phyloP scores from a whole-genome alignment of 768 basidiomycete species.

The Kwoniella heveanensis region DNA sequence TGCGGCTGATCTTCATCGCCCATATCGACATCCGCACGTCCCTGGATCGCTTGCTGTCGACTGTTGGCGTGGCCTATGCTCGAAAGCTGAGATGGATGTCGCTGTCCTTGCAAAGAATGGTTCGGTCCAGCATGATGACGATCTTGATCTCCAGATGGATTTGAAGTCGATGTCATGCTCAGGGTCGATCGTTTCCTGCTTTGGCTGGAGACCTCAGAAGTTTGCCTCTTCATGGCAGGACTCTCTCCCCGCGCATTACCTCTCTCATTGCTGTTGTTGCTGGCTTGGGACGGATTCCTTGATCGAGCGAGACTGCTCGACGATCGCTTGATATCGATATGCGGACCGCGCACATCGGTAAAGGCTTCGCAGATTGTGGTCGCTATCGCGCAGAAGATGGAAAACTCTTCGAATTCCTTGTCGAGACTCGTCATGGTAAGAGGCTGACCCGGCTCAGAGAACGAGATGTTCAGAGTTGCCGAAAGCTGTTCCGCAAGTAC shows the following conservation, averaged over 20 bases:
- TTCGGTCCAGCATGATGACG: neutral
- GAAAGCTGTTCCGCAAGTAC: slow-evolving; percentile 47
- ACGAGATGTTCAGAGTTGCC: slow-evolving; percentile 43
- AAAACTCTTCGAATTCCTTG: slow-evolving; percentile 32
- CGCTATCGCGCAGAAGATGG: slow-evolving; percentile 53
- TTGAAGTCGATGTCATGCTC: slow-evolving; percentile 3
- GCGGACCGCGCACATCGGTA: slow-evolving; percentile 13
- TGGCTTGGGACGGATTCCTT: neutral
- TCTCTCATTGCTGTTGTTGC: neutral
- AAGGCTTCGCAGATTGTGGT: slow-evolving; percentile 53
- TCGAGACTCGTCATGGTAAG: slow-evolving; percentile 44
- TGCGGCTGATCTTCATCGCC: neutral
- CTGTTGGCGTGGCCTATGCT: neutral
- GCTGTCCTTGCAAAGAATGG: neutral
- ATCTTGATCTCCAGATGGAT: neutral
- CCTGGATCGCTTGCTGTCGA: slow-evolving; percentile 5
- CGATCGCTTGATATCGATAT: slow-evolving; percentile 17
- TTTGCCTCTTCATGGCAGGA: slow-evolving; percentile 4
- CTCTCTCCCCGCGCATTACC: neutral
- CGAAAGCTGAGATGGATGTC: too few species aligned
- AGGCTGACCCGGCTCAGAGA: slow-evolving; percentile 51
- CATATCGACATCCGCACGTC: slow-evolving; percentile 2
- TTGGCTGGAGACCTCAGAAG: slow-evolving; percentile 10
- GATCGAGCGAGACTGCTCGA: neutral
- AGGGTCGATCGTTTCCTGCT: slow-evolving; percentile 17